Percentiles rank a stretch among this genome's conserved stretches.
phyloP scores from a whole-genome alignment of 2,329 filamentous ascomycete genomes.

The Pseudocercospora fijiensis region DNA sequence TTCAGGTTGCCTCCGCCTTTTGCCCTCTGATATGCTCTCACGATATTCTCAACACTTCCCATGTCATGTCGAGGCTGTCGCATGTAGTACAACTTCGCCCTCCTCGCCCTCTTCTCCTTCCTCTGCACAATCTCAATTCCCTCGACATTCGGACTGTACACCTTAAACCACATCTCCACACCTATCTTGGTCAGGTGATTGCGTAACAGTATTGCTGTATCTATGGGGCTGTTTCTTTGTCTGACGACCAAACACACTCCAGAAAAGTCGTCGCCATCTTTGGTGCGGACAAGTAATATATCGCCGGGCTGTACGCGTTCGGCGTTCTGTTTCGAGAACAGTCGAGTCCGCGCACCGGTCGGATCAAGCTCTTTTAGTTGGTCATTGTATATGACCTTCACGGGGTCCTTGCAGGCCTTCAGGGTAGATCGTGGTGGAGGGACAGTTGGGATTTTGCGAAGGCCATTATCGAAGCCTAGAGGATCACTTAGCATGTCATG shows the following conservation, averaged over 20 bases:
- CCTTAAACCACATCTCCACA: constrained; percentile 97
- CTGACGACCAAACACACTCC: constrained; percentile 87
- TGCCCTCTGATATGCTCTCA: constrained; percentile 63
- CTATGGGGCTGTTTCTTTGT: constrained; percentile 67
- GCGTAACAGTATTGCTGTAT: constrained; percentile 82
- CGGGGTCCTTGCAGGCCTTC: constrained; percentile 62
- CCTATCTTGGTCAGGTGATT: constrained; percentile 83
- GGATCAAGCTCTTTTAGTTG: constrained; percentile 80
- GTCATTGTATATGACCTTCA: constrained; percentile 63
- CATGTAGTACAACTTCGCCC: constrained; percentile 89
- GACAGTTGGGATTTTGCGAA: constrained; percentile 36
- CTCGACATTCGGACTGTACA: constrained; percentile 85
- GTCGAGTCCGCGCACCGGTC: constrained; percentile 72
- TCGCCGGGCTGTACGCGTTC: constrained; percentile 83
- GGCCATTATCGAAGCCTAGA: constrained; percentile 34
- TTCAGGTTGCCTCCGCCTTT: constrained; percentile 43
- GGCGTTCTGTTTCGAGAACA: constrained; percentile 75
- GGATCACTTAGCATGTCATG: neutral
- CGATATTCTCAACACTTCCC: constrained; percentile 78
- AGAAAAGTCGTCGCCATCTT: constrained; percentile 82
- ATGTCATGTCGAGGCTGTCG: constrained; percentile 83
- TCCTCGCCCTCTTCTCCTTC: constrained; percentile 75
- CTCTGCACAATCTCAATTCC: constrained; percentile 93
- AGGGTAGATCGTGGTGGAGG: constrained; percentile 58
- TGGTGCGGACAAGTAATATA: constrained; percentile 84